Percentiles rank a stretch among this genome's conserved stretches.
Conservation (phyloP, 2,329 filamentous ascomycete species). For the Aspergillus nomiae region DNA sequence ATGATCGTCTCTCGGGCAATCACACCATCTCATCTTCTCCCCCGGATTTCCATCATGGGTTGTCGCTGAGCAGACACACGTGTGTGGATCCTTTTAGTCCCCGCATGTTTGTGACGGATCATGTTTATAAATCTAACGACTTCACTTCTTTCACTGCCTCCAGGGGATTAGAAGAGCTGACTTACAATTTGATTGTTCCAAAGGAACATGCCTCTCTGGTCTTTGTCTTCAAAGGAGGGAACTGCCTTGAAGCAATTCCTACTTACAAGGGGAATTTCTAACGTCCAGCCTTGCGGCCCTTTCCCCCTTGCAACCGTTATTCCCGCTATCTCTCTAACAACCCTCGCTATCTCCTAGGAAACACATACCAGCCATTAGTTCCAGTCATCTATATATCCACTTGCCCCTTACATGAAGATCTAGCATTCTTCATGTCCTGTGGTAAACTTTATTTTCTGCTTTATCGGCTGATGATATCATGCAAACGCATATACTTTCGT, state of each 20-base stretch:
- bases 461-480: not conserved
- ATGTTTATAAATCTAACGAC: not conserved
- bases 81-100: not conserved
- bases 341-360: not conserved
- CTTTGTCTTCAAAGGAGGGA: not conserved
- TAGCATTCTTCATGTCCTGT: not conserved
- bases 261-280: not conserved
- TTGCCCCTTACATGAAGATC: not conserved
- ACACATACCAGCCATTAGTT: slow-evolving; percentile 3
- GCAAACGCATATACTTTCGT: not conserved
- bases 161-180: not conserved
- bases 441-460: not conserved
- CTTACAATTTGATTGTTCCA: not conserved
- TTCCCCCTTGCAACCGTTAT: not conserved
- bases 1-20: not conserved
- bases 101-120: not conserved
- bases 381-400: not conserved
- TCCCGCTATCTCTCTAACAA: slow-evolving; percentile 1
- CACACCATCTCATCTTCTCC: not conserved
- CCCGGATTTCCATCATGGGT: not conserved
- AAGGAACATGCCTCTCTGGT: not conserved
- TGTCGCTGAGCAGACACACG: not conserved
- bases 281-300: not conserved
- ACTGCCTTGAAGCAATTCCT: not conserved
- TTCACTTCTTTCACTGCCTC: not conserved